These are phyloP conservation scores for Primulina eburnea DNA, from an alignment of 257 asterid species.

Conservation along the genomic window DNA sequence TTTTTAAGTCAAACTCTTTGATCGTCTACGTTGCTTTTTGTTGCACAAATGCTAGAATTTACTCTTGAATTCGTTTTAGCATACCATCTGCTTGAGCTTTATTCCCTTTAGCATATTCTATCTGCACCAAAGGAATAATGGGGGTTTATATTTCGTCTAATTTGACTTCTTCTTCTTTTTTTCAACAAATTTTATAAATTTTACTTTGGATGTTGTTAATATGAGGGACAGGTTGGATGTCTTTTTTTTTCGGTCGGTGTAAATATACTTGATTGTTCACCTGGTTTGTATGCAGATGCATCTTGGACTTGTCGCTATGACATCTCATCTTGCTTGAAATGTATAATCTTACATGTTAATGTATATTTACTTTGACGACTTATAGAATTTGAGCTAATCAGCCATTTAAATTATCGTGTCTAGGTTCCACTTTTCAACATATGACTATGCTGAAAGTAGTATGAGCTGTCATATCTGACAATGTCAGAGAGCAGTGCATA, in stretches of 20 bases:
- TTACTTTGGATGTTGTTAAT: background rate
- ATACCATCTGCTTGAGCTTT: background rate
- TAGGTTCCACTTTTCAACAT: slow-evolving; percentile 98
- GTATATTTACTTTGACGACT: slow-evolving; percentile 7
- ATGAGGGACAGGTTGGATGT: background rate
- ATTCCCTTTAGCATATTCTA: background rate
- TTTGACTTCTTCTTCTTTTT: background rate
- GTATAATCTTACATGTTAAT: slow-evolving; percentile 9
- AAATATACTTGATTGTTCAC: background rate
- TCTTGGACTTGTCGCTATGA: slow-evolving; percentile 11
- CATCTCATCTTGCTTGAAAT: slow-evolving; percentile 14
- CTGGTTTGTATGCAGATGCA: background rate
- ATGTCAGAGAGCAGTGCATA: no score
- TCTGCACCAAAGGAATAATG: background rate
- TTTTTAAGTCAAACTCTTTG: background rate
- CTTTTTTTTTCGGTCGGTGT: slow-evolving; percentile 7
- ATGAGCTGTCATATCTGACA: no score
- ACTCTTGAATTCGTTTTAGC: background rate
- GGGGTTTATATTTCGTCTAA: background rate
- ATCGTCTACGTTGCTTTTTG: background rate
- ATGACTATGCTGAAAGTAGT: no score
- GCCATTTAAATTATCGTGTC: slow-evolving; percentile 20
- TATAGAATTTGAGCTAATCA: slow-evolving; percentile 9
- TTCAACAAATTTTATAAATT: background rate
- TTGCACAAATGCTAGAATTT: slow-evolving; percentile 6